Percentiles rank a stretch among this genome's conserved stretches.
phyloP scores from a whole-genome alignment of 345 rosid species.

The Bruguiera gymnorhiza region DNA sequence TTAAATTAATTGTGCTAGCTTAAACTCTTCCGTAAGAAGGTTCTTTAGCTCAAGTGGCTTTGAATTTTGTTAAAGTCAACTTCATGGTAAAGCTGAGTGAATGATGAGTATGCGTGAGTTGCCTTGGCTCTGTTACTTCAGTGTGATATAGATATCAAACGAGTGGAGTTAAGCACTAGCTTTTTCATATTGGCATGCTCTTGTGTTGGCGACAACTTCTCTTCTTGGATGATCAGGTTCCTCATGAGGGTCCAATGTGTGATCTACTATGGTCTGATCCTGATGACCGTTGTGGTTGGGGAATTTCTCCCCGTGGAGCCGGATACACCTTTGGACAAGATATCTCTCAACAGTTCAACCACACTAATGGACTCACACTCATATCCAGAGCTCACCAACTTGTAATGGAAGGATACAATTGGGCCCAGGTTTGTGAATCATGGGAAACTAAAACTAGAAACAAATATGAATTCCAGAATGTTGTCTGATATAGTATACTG shows the following conservation, averaged over 20 bases:
- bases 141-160: background rate
- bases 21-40: no score
- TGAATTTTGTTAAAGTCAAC: no score
- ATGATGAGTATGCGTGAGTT: background rate
- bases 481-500: background rate
- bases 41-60: no score
- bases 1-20: background rate
- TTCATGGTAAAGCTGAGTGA: background rate
- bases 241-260: constrained; percentile 86
- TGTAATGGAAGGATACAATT: constrained; percentile 35
- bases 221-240: constrained; percentile 43
- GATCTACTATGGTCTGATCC: constrained; percentile 81
- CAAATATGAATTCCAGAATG: background rate
- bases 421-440: constrained; percentile 27
- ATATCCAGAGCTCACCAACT: constrained; percentile 35
- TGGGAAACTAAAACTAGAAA: constrained; percentile 1
- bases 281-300: constrained; percentile 58
- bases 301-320: constrained; percentile 57
- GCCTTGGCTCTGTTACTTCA: background rate
- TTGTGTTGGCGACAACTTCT: background rate
- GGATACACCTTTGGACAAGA: constrained; percentile 65
- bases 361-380: constrained; percentile 29
- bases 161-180: background rate
- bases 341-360: constrained; percentile 28
- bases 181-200: background rate